Evolutionary conservation across 2,329 filamentous ascomycete genomes (phyloP).

Genomic region (Botryotinia convoluta): DNA sequence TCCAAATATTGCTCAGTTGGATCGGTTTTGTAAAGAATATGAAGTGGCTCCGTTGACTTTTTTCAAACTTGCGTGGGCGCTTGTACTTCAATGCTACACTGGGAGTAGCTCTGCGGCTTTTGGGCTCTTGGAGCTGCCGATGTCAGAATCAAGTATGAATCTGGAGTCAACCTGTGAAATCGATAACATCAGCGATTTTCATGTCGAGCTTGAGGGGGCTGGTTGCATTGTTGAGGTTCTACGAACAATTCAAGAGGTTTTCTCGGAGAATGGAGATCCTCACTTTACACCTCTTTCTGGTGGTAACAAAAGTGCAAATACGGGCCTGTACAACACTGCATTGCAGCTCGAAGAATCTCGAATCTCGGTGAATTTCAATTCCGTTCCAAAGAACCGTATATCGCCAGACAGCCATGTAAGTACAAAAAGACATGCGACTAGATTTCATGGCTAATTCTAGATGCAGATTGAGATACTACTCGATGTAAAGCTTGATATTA

Average conservation of each 20-base stretch:
- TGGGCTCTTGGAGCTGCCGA: constrained; percentile 40
- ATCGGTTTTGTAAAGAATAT: constrained; percentile 1
- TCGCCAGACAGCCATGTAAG: constrained; percentile 5
- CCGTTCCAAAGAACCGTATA: background rate
- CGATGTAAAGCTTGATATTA: constrained; percentile 2
- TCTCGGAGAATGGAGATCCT: background rate
- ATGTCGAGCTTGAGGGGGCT: background rate
- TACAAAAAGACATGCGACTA: background rate
- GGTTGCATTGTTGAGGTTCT: background rate
- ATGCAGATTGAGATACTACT: constrained; percentile 33
- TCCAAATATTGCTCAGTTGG: background rate
- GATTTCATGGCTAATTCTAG: constrained; percentile 36
- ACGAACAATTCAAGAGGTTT: background rate
- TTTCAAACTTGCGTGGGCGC: constrained; percentile 39
- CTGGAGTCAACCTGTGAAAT: background rate
- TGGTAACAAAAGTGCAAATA: background rate
- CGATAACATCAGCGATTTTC: background rate
- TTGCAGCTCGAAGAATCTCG: background rate
- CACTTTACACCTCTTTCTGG: background rate
- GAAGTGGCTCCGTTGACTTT: background rate
- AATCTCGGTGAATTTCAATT: background rate
- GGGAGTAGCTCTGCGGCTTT: constrained; percentile 41
- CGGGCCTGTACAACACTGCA: background rate
- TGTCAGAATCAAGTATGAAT: background rate
- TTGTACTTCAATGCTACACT: constrained; percentile 42